Evolutionary conservation across 768 basidiomycete species (phyloP).

Genomic region (Galerina sulciceps): DNA sequence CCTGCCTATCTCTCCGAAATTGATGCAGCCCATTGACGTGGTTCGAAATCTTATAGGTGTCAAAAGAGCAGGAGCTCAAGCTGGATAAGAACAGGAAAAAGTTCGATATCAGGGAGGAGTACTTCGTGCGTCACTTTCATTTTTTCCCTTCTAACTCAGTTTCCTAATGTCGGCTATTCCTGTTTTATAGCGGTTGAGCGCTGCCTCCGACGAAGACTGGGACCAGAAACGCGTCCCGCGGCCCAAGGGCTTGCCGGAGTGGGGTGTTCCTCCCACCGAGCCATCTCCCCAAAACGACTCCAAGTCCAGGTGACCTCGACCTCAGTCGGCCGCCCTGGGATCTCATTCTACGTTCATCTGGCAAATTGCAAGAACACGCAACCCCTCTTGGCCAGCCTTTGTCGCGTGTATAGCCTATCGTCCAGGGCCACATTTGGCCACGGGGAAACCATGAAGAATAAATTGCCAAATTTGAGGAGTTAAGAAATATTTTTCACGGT

Average conservation of each 20-base stretch:
- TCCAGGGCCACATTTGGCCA: too few species aligned
- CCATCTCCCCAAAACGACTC: constrained; percentile 31
- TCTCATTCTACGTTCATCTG: too few species aligned
- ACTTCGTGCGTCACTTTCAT: constrained; percentile 75
- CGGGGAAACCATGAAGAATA: too few species aligned
- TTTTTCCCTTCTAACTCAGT: background rate
- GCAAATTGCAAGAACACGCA: too few species aligned
- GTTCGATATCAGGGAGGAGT: constrained; percentile 94
- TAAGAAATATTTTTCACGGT: too few species aligned
- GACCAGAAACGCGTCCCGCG: constrained; percentile 85
- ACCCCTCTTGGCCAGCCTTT: too few species aligned
- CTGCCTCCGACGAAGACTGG: constrained; percentile 72
- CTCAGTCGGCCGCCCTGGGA: too few species aligned
- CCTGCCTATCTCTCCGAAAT: background rate
- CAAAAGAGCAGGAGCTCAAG: constrained; percentile 78
- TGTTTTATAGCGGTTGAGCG: constrained; percentile 61
- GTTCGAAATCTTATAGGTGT: constrained; percentile 42
- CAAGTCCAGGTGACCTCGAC: background rate
- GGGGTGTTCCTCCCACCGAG: constrained; percentile 83
- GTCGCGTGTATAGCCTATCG: too few species aligned
- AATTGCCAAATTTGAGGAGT: too few species aligned
- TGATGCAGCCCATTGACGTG: background rate
- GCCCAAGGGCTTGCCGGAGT: constrained; percentile 89
- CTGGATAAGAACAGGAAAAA: constrained; percentile 73
- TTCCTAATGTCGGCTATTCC: background rate